Evolutionary conservation across 345 rosid genomes (phyloP).

Genomic region (Hypericum perforatum): DNA sequence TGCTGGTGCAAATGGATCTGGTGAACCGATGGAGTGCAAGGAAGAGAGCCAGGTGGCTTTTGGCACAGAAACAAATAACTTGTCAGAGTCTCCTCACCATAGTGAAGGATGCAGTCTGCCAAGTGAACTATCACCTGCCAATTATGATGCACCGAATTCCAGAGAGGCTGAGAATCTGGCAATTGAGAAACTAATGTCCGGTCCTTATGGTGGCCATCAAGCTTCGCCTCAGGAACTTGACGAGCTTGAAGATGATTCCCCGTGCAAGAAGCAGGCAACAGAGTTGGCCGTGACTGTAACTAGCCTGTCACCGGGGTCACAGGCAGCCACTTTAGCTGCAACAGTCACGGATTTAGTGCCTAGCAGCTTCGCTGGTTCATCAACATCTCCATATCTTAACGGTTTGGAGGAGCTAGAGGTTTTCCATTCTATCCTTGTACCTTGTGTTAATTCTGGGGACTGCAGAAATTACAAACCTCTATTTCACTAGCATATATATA

Average conservation of each 20-base stretch:
- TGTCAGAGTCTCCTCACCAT: conserved; percentile 13
- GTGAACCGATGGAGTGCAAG: conserved; percentile 21
- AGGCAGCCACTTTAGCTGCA: conserved; percentile 16
- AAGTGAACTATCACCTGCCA: conserved; percentile 14
- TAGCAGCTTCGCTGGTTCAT: conserved; percentile 26
- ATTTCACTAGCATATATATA: neutral
- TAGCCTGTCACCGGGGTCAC: conserved; percentile 17
- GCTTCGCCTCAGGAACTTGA: conserved; percentile 50
- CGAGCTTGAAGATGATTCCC: conserved; percentile 66
- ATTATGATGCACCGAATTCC: conserved; percentile 26
- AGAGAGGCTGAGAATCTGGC: conserved; percentile 58
- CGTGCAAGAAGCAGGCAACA: conserved; percentile 30
- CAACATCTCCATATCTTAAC: conserved; percentile 21
- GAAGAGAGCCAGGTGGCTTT: conserved; percentile 17
- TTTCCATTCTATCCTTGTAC: conserved; percentile 13
- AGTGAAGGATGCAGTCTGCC: conserved; percentile 19
- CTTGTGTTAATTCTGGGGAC: neutral
- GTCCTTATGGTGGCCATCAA: conserved; percentile 41
- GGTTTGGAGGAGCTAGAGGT: conserved; percentile 93
- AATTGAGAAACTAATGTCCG: conserved; percentile 46
- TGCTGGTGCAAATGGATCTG: conserved; percentile 13
- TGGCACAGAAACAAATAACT: conserved; percentile 5
- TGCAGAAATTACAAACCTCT: neutral
- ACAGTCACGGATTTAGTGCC: conserved; percentile 20
- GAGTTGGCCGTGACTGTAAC: conserved; percentile 14